Evolutionary conservation across 129 eudicot genomes (phyloP).

Genomic region (Escallonia rubra): DNA sequence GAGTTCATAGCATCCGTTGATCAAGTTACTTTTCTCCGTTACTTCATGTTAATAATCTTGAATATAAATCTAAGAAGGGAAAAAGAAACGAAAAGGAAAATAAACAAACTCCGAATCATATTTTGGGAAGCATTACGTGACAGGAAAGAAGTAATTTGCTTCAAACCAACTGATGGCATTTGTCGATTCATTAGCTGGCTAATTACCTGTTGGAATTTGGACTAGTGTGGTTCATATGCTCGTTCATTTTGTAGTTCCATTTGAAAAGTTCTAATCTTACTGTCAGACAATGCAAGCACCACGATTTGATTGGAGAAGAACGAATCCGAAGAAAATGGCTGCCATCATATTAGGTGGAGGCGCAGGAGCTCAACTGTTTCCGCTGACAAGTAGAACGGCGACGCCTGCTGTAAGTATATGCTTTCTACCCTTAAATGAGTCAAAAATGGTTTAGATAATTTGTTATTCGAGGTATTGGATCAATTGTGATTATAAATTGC

Average conservation of each 20-base stretch:
- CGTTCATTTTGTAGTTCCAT: conserved; percentile 12
- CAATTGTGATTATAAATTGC: too few relatives aligned
- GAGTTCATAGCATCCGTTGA: not conserved
- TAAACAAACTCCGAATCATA: not conserved
- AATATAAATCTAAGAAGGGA: too few relatives aligned
- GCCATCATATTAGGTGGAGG: conserved; percentile 97
- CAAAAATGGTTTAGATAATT: too few relatives aligned
- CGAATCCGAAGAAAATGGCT: conserved; percentile 83
- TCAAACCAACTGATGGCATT: not conserved
- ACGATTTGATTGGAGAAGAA: conserved; percentile 59
- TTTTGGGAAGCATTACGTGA: not conserved
- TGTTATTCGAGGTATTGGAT: too few relatives aligned
- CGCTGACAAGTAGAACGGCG: conserved; percentile 92
- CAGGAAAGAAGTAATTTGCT: too few relatives aligned
- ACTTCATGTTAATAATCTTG: not conserved
- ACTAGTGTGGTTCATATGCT: conserved; percentile 9
- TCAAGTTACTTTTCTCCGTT: not conserved
- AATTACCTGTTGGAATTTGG: not conserved
- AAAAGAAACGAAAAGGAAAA: too few relatives aligned
- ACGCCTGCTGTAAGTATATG: conserved; percentile 81
- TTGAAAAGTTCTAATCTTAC: not conserved
- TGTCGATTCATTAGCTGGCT: not conserved
- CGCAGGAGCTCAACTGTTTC: conserved; percentile 83
- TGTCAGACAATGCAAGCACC: conserved; percentile 53
- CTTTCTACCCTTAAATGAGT: not conserved